A percentile compares a stretch with the other conserved stretches of the same genome.
Evolutionary conservation across 2,329 filamentous ascomycete genomes (phyloP).

Genomic region (Achaetomium macrosporum): DNA sequence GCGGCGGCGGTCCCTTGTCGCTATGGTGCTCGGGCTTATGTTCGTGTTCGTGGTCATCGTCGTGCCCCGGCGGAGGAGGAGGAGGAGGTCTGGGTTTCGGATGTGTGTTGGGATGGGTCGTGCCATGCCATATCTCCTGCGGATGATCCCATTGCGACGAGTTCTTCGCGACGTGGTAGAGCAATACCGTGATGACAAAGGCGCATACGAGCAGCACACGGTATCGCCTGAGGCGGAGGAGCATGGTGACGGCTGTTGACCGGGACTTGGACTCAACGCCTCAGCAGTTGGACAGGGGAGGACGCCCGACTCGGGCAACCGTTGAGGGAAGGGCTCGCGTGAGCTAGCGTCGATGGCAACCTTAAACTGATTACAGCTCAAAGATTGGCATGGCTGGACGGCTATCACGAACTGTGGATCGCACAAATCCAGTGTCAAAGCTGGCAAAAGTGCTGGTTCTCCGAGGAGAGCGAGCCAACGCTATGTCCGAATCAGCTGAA

Average conservation of each 20-base stretch:
- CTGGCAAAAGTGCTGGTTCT: not conserved
- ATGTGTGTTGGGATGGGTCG: slow-evolving; percentile 3
- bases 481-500: no score
- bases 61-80: slow-evolving; percentile 2
- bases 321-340: not conserved
- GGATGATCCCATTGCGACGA: slow-evolving; percentile 33
- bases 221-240: slow-evolving; percentile 54
- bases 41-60: not conserved
- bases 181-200: slow-evolving; percentile 47
- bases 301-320: not conserved
- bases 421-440: not conserved
- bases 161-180: slow-evolving; percentile 44
- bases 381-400: slow-evolving; percentile 4
- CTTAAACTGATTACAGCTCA: not conserved
- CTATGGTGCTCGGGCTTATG: not conserved
- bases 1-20: not conserved
- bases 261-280: no score
- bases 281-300: no score
- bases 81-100: slow-evolving; percentile 1
- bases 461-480: not conserved
- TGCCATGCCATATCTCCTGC: slow-evolving; percentile 18
- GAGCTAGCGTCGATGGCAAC: not conserved
- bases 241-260: slow-evolving; percentile 35
- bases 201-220: slow-evolving; percentile 54
- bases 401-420: not conserved